These are phyloP conservation scores for Zangia roseola DNA, from an alignment of 768 basidiomycete species.

Conservation along the genomic window DNA sequence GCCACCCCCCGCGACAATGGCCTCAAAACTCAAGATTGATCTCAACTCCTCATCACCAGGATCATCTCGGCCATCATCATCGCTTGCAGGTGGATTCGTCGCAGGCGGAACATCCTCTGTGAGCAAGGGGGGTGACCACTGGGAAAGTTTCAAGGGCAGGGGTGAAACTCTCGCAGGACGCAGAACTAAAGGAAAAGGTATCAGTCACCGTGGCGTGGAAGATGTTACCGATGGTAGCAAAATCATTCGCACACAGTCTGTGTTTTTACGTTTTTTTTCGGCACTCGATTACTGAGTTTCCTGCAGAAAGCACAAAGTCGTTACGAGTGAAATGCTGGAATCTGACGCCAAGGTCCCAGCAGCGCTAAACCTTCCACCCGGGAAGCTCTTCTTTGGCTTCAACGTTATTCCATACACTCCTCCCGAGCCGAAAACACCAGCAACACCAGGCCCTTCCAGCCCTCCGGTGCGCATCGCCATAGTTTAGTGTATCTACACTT, in stretches of 20 bases:
- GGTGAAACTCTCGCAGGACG: slow-evolving; percentile 90
- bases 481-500: neutral
- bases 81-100: slow-evolving; percentile 66
- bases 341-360: slow-evolving; percentile 81
- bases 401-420: slow-evolving; percentile 70
- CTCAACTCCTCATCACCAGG: slow-evolving; percentile 82
- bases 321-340: slow-evolving; percentile 79
- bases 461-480: slow-evolving; percentile 27
- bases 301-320: slow-evolving; percentile 73
- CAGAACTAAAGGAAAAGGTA: slow-evolving; percentile 94
- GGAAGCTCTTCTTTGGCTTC: slow-evolving; percentile 97
- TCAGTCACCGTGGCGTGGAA: slow-evolving; percentile 80
- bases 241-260: slow-evolving; percentile 89
- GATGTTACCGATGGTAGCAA: slow-evolving; percentile 78
- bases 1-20: slow-evolving; percentile 86
- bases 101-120: slow-evolving; percentile 49
- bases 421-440: slow-evolving; percentile 35
- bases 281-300: slow-evolving; percentile 11
- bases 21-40: slow-evolving; percentile 94
- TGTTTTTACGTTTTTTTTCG: slow-evolving; percentile 13
- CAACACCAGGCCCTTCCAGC: slow-evolving; percentile 28
- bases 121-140: slow-evolving; percentile 77
- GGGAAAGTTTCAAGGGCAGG: slow-evolving; percentile 96
- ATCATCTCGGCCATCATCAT: slow-evolving; percentile 77
- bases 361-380: slow-evolving; percentile 85